Conservation (phyloP, 2,329 filamentous ascomycete genomes). For the Verticillium nonalfalfae region DNA sequence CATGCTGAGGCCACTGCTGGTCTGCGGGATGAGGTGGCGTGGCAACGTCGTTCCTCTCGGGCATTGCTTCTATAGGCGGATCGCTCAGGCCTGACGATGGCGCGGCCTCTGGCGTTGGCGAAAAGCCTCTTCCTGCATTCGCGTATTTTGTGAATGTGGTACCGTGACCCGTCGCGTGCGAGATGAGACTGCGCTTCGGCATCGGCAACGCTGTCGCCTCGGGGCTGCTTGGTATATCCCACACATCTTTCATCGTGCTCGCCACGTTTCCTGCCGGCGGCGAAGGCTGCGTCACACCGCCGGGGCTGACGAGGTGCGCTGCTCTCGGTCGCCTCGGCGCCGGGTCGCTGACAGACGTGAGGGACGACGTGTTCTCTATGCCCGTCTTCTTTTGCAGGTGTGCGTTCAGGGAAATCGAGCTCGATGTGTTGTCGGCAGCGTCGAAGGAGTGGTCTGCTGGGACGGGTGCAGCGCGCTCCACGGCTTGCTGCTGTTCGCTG, state of each 20-base stretch:
- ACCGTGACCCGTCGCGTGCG: neutral
- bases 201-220: constrained; percentile 12
- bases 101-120: neutral
- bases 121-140: neutral
- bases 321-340: neutral
- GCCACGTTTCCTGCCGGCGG: constrained; percentile 19
- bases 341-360: constrained; percentile 21
- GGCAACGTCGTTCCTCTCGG: neutral
- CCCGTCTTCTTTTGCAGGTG: neutral
- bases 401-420: neutral
- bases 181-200: neutral
- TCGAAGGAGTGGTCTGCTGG: neutral
- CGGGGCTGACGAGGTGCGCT: neutral
- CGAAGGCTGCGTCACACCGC: constrained; percentile 24
- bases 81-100: neutral
- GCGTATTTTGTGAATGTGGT: neutral
- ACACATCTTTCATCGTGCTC: constrained; percentile 22
- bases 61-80: neutral
- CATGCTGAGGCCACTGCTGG: neutral
- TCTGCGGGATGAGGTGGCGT: neutral
- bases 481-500: constrained; percentile 32
- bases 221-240: constrained; percentile 39
- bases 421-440: neutral
- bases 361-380: constrained; percentile 8
- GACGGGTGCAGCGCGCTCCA: neutral